Percentiles rank a stretch among this genome's conserved stretches.
These are phyloP conservation scores for Echium plantagineum DNA, from an alignment of 257 asterid genomes.

Conservation along the genomic window DNA sequence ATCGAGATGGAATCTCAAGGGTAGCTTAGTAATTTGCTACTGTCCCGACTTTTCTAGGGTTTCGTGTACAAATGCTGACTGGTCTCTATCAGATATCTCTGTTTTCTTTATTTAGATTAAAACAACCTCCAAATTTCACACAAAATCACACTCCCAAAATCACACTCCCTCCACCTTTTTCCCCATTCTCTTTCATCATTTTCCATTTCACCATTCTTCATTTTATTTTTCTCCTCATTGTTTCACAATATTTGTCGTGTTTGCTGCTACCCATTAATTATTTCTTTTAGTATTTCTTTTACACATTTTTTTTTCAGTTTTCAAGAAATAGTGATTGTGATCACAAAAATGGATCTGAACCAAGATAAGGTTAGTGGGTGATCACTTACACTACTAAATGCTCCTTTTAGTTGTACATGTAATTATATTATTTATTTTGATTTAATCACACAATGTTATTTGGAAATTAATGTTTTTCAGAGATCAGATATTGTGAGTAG, in stretches of 20 bases:
- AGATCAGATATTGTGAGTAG: conserved; percentile 29
- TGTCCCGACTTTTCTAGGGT: conserved; percentile 30
- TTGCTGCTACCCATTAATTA: background rate
- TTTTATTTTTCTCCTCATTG: background rate
- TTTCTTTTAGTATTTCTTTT: background rate
- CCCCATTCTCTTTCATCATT: no score
- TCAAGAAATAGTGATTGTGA: conserved; percentile 7
- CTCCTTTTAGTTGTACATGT: background rate
- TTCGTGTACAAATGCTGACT: conserved; percentile 23
- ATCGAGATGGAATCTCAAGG: conserved; percentile 18
- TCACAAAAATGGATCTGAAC: conserved; percentile 62
- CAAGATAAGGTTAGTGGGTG: conserved; percentile 39
- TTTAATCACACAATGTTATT: background rate
- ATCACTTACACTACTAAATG: background rate
- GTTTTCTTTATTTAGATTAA: conserved; percentile 10
- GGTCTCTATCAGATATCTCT: conserved; percentile 8
- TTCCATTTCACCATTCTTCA: background rate
- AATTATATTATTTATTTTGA: background rate
- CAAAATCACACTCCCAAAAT: background rate
- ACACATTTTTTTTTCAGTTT: background rate
- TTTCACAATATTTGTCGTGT: conserved; percentile 1
- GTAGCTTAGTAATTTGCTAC: conserved; percentile 18
- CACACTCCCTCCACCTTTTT: no score
- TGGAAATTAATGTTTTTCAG: conserved; percentile 17
- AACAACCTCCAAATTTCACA: conserved; percentile 9